Evolutionary conservation across 768 basidiomycete species (phyloP).

Genomic region (Termitomyces sp.): DNA sequence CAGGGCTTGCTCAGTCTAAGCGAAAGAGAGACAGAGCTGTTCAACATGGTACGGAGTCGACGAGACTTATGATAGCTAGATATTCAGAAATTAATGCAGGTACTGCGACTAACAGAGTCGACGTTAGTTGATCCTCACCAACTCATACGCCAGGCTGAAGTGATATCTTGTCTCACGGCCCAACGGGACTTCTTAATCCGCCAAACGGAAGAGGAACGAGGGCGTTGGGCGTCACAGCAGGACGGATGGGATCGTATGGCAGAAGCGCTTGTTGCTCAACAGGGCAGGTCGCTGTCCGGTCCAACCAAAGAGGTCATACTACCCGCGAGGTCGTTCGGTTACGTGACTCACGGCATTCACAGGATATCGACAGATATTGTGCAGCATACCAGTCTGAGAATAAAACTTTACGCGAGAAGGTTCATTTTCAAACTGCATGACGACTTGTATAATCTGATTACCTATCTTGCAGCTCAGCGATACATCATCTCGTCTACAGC

Average conservation of each 20-base stretch:
- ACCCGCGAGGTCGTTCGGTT: not conserved
- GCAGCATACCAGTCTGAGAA: conserved; percentile 56
- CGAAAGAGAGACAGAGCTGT: conserved; percentile 43
- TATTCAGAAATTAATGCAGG: conserved; percentile 23
- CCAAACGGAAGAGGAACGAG: conserved; percentile 52
- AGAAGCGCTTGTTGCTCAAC: conserved; percentile 56
- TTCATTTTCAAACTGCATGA: conserved; percentile 19
- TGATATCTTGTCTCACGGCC: conserved; percentile 46
- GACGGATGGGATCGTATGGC: conserved; percentile 62
- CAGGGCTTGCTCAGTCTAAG: conserved; percentile 14
- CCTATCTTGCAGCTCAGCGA: conserved; percentile 45
- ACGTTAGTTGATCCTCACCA: conserved; percentile 33
- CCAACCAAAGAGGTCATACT: conserved; percentile 13
- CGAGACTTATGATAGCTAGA: not conserved
- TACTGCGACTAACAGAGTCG: conserved; percentile 39
- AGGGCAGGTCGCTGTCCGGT: conserved; percentile 29
- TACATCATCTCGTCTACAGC: conserved; percentile 43
- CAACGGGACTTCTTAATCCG: conserved; percentile 56
- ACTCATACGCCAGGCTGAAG: conserved; percentile 55
- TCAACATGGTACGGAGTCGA: conserved; percentile 45
- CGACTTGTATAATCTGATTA: not conserved
- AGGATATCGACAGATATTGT: conserved; percentile 56
- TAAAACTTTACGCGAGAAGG: conserved; percentile 54
- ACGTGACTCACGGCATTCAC: conserved; percentile 7
- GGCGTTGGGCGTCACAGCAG: conserved; percentile 57